Evolutionary conservation across 148 eudicot species (phyloP).

Genomic region (Heliosperma pusillum): DNA sequence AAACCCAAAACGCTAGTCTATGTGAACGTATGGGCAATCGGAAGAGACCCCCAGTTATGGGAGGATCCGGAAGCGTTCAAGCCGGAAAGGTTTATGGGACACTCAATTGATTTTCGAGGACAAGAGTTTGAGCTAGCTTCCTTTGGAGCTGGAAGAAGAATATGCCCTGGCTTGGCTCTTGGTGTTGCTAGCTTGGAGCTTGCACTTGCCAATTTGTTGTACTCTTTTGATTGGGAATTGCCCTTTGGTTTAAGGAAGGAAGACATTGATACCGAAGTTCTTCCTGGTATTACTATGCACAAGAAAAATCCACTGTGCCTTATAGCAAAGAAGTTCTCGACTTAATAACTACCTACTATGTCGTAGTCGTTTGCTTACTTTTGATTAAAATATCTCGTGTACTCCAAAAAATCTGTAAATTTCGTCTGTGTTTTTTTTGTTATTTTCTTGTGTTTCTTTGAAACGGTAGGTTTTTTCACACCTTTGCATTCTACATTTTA

Average conservation of each 20-base stretch:
- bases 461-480: too few relatives aligned
- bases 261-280: not conserved
- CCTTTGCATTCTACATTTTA: too few relatives aligned
- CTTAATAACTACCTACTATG: not conserved
- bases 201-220: conserved; percentile 15
- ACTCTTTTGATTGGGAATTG: conserved; percentile 7
- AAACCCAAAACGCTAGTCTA: not conserved
- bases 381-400: too few relatives aligned
- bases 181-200: conserved; percentile 8
- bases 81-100: conserved; percentile 11
- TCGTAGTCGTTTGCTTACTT: too few relatives aligned
- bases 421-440: too few relatives aligned
- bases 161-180: conserved; percentile 9
- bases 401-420: too few relatives aligned
- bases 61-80: conserved; percentile 1
- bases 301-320: conserved; percentile 7
- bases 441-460: too few relatives aligned
- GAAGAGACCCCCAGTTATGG: conserved; percentile 6
- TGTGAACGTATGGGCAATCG: conserved; percentile 15
- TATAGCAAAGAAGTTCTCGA: not conserved
- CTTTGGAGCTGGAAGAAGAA: conserved; percentile 2
- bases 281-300: conserved; percentile 10
- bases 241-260: not conserved
- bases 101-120: conserved; percentile 2
- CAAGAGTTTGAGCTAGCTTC: conserved; percentile 10